Evolutionary conservation across 257 asterid species (phyloP).

Genomic region (Solanum neorickii): DNA sequence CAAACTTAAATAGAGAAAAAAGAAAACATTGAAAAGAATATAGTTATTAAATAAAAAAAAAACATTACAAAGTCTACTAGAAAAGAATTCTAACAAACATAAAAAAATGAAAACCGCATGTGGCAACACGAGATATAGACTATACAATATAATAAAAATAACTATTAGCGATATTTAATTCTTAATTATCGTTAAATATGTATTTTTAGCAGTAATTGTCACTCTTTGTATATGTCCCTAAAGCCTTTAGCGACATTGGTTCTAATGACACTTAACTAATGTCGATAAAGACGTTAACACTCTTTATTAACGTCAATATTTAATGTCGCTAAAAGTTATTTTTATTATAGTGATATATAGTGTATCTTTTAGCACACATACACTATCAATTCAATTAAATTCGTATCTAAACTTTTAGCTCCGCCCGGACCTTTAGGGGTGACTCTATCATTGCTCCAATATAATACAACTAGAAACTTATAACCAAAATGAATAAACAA

Average conservation of each 20-base stretch:
- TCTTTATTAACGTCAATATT: too few relatives aligned
- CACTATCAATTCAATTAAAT: background rate
- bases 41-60: background rate
- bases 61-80: background rate
- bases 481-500: background rate
- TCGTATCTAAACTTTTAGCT: background rate
- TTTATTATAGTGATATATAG: too few relatives aligned
- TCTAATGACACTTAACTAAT: too few relatives aligned
- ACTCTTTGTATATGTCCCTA: too few relatives aligned
- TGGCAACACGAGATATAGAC: background rate
- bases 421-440: background rate
- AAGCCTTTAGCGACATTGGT: too few relatives aligned
- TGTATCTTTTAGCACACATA: background rate
- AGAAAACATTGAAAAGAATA: too few relatives aligned
- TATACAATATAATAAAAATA: background rate
- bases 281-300: too few relatives aligned
- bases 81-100: background rate
- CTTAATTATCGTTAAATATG: too few relatives aligned
- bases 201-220: too few relatives aligned
- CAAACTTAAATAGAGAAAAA: too few relatives aligned
- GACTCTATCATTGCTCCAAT: slow-evolving; percentile 33
- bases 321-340: too few relatives aligned
- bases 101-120: background rate
- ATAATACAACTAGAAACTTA: background rate
- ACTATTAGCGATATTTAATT: too few relatives aligned